Conservation (phyloP, 345 rosid species). For the Linum tenue region DNA sequence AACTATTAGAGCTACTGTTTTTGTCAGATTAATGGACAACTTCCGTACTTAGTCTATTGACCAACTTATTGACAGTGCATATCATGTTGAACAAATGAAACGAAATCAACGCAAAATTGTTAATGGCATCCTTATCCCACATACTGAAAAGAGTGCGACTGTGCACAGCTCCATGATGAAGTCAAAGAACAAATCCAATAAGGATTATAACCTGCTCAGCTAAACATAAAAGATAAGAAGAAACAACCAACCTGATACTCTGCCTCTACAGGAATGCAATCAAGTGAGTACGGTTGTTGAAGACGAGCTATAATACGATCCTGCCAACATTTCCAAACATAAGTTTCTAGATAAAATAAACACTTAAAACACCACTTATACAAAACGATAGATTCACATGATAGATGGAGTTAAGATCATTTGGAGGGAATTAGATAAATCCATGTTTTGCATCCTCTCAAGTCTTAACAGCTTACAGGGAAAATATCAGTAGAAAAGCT, state of each 20-base stretch:
- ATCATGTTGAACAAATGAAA: too few relatives aligned
- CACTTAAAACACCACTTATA: background rate
- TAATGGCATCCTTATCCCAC: too few relatives aligned
- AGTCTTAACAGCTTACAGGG: background rate
- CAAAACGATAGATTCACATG: background rate
- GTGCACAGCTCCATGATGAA: too few relatives aligned
- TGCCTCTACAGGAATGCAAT: conserved; percentile 99
- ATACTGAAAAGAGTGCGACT: too few relatives aligned
- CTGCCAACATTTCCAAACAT: conserved; percentile 28
- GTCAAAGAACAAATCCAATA: background rate
- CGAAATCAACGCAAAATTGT: too few relatives aligned
- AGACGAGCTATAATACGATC: conserved; percentile 97
- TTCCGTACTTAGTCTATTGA: too few relatives aligned
- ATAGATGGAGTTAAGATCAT: background rate
- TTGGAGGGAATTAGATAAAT: too few relatives aligned
- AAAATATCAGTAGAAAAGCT: background rate
- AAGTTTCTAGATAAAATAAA: background rate
- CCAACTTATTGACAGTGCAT: too few relatives aligned
- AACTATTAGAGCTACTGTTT: background rate
- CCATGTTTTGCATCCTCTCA: too few relatives aligned
- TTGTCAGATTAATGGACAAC: too few relatives aligned
- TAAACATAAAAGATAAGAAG: background rate
- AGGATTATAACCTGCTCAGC: background rate
- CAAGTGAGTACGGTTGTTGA: conserved; percentile 94
- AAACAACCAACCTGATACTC: conserved; percentile 70